phyloP scores from a whole-genome alignment of 805 yeast species.

The Yarrowia phangngaensis region DNA sequence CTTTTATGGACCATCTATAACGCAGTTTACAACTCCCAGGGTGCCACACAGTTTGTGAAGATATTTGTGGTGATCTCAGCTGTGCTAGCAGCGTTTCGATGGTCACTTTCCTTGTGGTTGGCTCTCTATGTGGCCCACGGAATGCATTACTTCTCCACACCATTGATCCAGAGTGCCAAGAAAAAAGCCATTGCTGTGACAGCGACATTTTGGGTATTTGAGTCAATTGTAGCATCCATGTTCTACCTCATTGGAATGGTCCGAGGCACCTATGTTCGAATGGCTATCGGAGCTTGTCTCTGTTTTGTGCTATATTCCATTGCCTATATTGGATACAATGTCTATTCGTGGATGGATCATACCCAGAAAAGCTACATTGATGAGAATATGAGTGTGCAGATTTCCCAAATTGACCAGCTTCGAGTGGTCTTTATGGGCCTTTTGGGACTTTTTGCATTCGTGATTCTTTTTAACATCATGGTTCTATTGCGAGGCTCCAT shows the following conservation, averaged over 20 bases:
- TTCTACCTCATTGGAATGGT: conserved; percentile 14
- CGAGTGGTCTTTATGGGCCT: background rate
- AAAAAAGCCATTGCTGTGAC: conserved; percentile 15
- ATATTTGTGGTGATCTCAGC: background rate
- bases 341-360: conserved; percentile 7
- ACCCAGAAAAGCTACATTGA: conserved; percentile 7
- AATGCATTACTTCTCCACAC: conserved; percentile 19
- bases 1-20: conserved; percentile 3
- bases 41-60: background rate
- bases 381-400: conserved; percentile 19
- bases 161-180: conserved; percentile 2
- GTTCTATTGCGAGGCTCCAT: conserved; percentile 7
- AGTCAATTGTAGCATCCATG: conserved; percentile 14
- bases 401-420: background rate
- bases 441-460: background rate
- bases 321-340: conserved; percentile 2
- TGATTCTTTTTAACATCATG: conserved; percentile 11
- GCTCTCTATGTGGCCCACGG: conserved; percentile 9
- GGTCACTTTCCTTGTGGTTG: background rate
- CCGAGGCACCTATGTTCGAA: conserved; percentile 9
- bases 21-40: background rate
- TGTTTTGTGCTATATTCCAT: conserved; percentile 11
- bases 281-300: conserved; percentile 18
- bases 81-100: background rate
- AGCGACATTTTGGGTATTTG: conserved; percentile 5